Base-by-base conservation (phyloP, 2,329 filamentous ascomycete species). In the Alternaria hordeiaustralica region DNA sequence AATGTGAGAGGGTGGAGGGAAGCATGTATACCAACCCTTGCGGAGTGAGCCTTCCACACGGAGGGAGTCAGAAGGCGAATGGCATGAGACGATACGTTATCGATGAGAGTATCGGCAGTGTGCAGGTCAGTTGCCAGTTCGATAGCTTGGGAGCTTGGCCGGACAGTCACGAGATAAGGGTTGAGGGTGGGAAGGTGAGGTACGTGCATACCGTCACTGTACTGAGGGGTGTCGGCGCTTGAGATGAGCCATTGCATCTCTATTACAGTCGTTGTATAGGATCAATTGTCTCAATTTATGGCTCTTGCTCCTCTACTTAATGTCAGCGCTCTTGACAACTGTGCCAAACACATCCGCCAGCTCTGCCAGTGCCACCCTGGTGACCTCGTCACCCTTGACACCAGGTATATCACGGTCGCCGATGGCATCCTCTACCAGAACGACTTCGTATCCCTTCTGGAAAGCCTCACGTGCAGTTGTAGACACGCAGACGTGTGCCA, bases 361-460 rank as follows among this genome's bases (percentile, higher is more conserved):
- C 77, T 91, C 89, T 6, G 82, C 81, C 68, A 92, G 76, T 5
- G 68, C 70, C 57, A 77, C 78, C 46, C 81, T 81, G 9, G 81
- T 85, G 21, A 90, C 72, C 59, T 89, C 84, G 11, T 84, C 83
- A 0, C 86, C 88, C 6, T 81, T 80, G 0, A 84, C 86, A 1
- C 89, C 89, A 1, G 89, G 89, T 47, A 92, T 90, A 73, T 91
- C 84, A 9, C 90, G 78, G 75, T 91, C 89, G 0, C 90, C 89
- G 41, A 92, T 85, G 0, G 83, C 88, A 73, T 91, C 90, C 69
- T 86, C 82, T 0, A 84, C 86, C 21, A 92, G 73, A 2, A 91
- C 59, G 23, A 91, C 85, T 72, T 92, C 88, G 71, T 88, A 91
- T 0, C 88, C 90, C 33, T 83, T 80, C 75, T 92, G 86, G 5